Percentiles rank a stretch among this genome's conserved stretches.
Conservation (phyloP, 352 stramenopile species). For the Phytophthora syringae region DNA sequence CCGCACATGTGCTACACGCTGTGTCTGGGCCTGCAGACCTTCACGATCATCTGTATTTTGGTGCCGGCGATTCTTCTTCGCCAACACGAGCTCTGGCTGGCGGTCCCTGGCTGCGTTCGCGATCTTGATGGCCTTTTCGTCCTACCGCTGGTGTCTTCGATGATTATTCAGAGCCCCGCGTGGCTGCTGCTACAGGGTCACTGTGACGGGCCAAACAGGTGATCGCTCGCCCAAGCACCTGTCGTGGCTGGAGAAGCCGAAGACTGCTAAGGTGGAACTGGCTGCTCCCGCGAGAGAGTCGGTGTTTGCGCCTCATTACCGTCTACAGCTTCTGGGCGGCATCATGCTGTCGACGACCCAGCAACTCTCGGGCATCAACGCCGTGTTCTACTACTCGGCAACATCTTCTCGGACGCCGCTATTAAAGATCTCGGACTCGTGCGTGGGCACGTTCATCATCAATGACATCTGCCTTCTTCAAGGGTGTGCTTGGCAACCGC, state of each 20-base stretch:
- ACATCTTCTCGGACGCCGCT: conserved; percentile 22
- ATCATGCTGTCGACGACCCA: conserved; percentile 12
- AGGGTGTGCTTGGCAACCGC: no score
- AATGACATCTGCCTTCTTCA: conserved; percentile 10
- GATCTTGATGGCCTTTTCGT: conserved; percentile 45
- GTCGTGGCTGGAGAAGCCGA: not conserved
- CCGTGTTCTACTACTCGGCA: no score
- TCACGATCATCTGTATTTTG: conserved; percentile 22
- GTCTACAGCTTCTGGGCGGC: not conserved
- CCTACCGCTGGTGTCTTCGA: conserved; percentile 38
- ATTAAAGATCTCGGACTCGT: conserved; percentile 15
- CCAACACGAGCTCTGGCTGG: conserved; percentile 34
- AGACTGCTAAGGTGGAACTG: no score
- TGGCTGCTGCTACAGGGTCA: conserved; percentile 25
- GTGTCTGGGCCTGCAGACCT: no score
- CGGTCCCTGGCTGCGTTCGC: conserved; percentile 52
- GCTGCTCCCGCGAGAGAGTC: no score
- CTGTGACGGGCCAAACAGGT: conserved; percentile 25
- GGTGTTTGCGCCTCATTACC: conserved; percentile 15
- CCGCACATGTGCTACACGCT: no score
- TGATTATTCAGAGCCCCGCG: no score
- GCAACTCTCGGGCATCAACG: conserved; percentile 18
- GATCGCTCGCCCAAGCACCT: conserved; percentile 29
- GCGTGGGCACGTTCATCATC: conserved; percentile 14
- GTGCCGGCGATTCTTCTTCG: conserved; percentile 25